A percentile compares a stretch with the other conserved stretches of the same genome.
Conservation (phyloP, 1,284 basidiomycete genomes). For the Laetiporus sulphureus region DNA sequence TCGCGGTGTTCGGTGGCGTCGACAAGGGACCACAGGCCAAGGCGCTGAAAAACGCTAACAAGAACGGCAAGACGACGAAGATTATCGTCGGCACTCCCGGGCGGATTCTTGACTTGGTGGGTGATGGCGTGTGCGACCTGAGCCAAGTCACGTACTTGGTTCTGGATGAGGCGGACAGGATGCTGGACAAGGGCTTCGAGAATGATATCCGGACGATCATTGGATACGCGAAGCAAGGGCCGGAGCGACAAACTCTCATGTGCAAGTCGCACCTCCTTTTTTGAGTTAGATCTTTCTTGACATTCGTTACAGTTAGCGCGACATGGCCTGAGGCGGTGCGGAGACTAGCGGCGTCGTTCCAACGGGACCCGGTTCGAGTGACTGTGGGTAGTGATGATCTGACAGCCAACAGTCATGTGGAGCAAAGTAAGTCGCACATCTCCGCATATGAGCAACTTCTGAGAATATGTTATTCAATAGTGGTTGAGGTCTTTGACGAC, state of each 20-base stretch:
- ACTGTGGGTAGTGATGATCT: conserved; percentile 96
- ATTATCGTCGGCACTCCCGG: conserved; percentile 95
- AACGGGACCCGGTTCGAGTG: conserved; percentile 80
- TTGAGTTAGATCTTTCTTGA: neutral
- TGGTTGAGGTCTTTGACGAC: conserved; percentile 89
- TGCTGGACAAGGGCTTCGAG: conserved; percentile 99
- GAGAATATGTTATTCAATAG: conserved; percentile 15
- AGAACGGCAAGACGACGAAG: conserved; percentile 47
- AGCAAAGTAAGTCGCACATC: conserved; percentile 39
- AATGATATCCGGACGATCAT: conserved; percentile 96
- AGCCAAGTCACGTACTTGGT: conserved; percentile 87
- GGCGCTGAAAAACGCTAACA: conserved; percentile 44
- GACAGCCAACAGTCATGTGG: conserved; percentile 89
- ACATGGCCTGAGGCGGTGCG: conserved; percentile 99
- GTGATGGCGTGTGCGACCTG: conserved; percentile 80
- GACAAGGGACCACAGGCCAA: conserved; percentile 81
- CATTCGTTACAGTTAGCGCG: conserved; percentile 70
- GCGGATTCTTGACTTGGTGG: conserved; percentile 84
- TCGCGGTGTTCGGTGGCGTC: conserved; percentile 91
- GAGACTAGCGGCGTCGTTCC: conserved; percentile 88
- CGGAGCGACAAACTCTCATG: conserved; percentile 85
- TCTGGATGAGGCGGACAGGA: conserved; percentile 95
- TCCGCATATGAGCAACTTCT: neutral
- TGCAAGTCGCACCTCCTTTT: conserved; percentile 47
- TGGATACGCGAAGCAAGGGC: conserved; percentile 60